Evolutionary conservation across 352 stramenopile genomes (phyloP), one percentile per base, ranked within the genome.

Genomic region (Phytophthora cryptogea): DNA sequence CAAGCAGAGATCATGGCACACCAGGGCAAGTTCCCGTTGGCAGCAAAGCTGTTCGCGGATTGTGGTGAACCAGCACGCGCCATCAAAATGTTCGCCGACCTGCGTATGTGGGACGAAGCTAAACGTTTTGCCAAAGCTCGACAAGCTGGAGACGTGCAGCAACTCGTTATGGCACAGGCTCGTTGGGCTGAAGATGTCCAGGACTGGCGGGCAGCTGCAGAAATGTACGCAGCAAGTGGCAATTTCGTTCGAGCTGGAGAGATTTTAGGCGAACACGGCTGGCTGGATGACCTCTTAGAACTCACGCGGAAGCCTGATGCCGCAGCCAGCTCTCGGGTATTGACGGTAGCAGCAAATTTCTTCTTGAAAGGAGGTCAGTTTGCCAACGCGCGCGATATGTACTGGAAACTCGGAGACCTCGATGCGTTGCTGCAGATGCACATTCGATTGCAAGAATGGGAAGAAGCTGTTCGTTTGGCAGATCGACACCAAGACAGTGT

Each of bases 101-200:
- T 98, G 16, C 74, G 94, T 7, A 84, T 96, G 74, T 98, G 94
- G 93, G 93, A 98, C 30, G 86, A 98, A 52, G 95, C 95, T 30
- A 98, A 98, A 72, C 81, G 80, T 17, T 96, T 97, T 41, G 91
- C 92, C 3, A 78, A 73, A 9, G 83, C 88, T 56, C 84, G 71
- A 37, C 89, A 87, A 40, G 78, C 81, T 39, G 68, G 94, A 30
- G 88, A 98, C 62, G 86, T 95, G 41, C 79, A 94, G 47, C 82
- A 97, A 42, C 76, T 98, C 9, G 83, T 94, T 1, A 61, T 84
- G 26, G 86, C 92, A 32, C 94, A 98, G 65, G 95, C 94, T 27
- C 86, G 95, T 57, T 98, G 91, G 91, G 87, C 91, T 20, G 86
- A 98, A 41, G 92, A 98, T 36, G 88, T 94, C 4, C 86, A 94